phyloP scores from a whole-genome alignment of 2,329 filamentous ascomycete genomes.

The Epichloe baconii region DNA sequence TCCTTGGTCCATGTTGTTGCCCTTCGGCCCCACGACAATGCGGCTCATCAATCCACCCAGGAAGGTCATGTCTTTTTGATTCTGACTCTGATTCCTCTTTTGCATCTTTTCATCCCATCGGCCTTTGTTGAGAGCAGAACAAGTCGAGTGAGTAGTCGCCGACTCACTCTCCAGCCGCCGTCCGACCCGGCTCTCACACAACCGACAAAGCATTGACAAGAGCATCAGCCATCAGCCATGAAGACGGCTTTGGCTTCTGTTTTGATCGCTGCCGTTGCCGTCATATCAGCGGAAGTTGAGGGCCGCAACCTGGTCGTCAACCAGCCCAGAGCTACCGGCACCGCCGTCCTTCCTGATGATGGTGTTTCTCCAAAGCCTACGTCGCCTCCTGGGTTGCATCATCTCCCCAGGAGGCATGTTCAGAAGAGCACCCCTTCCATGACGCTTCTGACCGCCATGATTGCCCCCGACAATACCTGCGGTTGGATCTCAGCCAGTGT shows the following conservation, averaged over 20 bases:
- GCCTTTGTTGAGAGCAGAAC: neutral
- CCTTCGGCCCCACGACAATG: neutral
- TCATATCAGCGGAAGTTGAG: conserved; percentile 11
- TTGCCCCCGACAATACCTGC: conserved; percentile 37
- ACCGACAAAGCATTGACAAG: neutral
- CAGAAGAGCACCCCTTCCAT: neutral
- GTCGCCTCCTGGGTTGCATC: conserved; percentile 21
- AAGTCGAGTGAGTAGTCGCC: neutral
- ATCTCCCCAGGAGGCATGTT: conserved; percentile 11
- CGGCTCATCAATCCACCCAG: neutral
- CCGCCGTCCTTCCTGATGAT: conserved; percentile 19
- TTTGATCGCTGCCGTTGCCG: conserved; percentile 10
- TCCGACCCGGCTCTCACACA: neutral
- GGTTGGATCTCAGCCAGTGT: conserved; percentile 31
- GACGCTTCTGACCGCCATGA: conserved; percentile 15
- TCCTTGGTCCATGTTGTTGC: neutral
- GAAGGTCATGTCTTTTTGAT: neutral
- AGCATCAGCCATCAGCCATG: conserved; percentile 11
- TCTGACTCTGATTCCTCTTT: neutral
- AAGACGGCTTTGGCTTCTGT: conserved; percentile 16
- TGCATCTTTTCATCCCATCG: neutral
- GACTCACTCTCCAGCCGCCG: neutral
- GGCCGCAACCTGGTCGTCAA: conserved; percentile 14
- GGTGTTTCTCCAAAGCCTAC: conserved; percentile 29
- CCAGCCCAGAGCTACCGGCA: conserved; percentile 21